Base-by-base conservation (phyloP, 75 land plant species). In the Azolla pinnata region DNA sequence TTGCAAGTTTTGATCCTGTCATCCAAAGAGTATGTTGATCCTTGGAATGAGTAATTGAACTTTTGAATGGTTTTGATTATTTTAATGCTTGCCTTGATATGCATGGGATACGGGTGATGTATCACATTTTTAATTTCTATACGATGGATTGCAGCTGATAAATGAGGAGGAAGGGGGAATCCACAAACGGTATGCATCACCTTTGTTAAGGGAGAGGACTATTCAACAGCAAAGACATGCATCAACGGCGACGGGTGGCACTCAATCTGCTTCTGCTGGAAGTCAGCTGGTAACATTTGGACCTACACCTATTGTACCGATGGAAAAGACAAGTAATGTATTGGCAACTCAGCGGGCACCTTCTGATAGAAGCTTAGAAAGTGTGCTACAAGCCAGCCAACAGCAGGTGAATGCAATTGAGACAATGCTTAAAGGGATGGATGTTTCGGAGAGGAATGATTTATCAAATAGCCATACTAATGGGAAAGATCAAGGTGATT, bases 351-450 rank as follows among this genome's bases (percentile, higher is more conserved):
- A 83, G 9, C 44, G 85, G 45, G 83, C 81, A 54, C 56, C 91
- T 17, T 32, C 80, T 30, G 99, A 90, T 55, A 84, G 99, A 59
- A 90, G 76, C 61, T 73, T 89, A 18, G 91, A 95, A 60, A 88
- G 95, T 75, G 87, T 93, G 24, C 62, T 93, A 44, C 80, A 84
- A 49, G 70, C 98, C n/a, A 89, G 98, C 66, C 95, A 95, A 68
- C 88, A 95, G 63, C 95, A 86, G 63, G 99, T 90, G 28, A 72
- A 74, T 63, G 99, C 99, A 34, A 95, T 95, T 72, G 97, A 95
- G 69, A 83, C 73, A 62, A 86, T 95, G 87, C 72, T 95, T 4
- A 86, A 73, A 74, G 97, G 99, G 30, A 62, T 86, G 58, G 78
- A 78, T 26, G 30, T 78, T 33, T 70, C 76, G 56, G 90, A 85